Conservation (phyloP, 768 basidiomycete genomes). For the Trametes coccinea region DNA sequence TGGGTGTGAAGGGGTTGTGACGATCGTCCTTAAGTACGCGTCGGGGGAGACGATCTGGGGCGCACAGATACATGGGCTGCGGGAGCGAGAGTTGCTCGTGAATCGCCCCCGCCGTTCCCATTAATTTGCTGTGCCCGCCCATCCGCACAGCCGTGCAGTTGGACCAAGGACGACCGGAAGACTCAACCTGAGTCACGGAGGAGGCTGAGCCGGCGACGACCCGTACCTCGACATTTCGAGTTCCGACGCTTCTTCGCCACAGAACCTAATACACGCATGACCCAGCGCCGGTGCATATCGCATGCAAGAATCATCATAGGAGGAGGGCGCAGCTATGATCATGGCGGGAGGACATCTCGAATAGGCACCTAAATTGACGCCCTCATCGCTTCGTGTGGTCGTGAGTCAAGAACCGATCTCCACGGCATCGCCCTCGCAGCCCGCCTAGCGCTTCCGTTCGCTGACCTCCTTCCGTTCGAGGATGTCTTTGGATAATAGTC, state of each 20-base stretch:
- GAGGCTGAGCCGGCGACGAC: constrained; percentile 7
- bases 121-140: neutral
- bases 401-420: constrained; percentile 2
- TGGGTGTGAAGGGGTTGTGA: constrained; percentile 12
- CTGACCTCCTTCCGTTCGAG: no score
- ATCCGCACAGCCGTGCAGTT: constrained; percentile 4
- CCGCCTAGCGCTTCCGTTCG: neutral
- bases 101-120: constrained; percentile 2
- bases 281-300: neutral
- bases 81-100: neutral
- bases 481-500: no score
- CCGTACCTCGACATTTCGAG: neutral
- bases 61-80: neutral
- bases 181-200: constrained; percentile 12
- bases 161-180: neutral
- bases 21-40: constrained; percentile 11
- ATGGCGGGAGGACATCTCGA: neutral
- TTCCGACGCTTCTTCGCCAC: constrained; percentile 11
- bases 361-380: constrained; percentile 11
- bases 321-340: neutral
- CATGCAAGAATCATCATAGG: neutral
- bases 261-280: constrained; percentile 4
- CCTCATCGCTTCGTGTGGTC: neutral
- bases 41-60: constrained; percentile 13
- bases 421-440: neutral